Percentiles rank a stretch among this genome's conserved stretches.
Evolutionary conservation across 106 monocot genomes (phyloP).

Genomic region (Phalaenopsis aphrodite): DNA sequence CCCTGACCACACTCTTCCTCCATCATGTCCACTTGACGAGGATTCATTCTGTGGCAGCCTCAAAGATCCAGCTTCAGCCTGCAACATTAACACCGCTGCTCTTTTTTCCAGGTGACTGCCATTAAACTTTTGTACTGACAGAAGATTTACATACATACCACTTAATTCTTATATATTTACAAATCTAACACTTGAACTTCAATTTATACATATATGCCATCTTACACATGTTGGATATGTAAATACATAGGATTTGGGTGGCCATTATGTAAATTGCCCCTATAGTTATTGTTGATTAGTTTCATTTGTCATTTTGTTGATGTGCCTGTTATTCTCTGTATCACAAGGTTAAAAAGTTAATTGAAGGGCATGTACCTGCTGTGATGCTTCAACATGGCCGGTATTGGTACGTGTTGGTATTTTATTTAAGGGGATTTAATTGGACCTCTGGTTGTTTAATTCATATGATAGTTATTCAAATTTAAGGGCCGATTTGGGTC

Average conservation of each 20-base stretch:
- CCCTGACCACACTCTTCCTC: slow-evolving; percentile 76
- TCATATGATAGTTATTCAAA: no score
- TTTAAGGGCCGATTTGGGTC: no score
- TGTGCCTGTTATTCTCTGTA: not conserved
- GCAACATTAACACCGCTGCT: slow-evolving; percentile 46
- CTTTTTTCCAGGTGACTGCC: slow-evolving; percentile 56
- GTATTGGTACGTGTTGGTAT: no score
- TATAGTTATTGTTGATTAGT: not conserved
- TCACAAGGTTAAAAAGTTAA: not conserved
- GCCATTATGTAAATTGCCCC: no score
- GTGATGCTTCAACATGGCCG: no score
- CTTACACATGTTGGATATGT: no score
- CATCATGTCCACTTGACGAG: slow-evolving; percentile 75
- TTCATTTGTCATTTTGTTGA: not conserved
- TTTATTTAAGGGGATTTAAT: no score
- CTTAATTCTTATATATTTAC: not conserved
- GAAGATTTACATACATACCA: not conserved
- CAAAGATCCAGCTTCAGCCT: slow-evolving; percentile 63
- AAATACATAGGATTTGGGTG: no score
- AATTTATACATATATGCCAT: no score
- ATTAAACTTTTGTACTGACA: not conserved
- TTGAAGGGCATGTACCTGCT: no score
- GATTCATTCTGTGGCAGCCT: slow-evolving; percentile 78
- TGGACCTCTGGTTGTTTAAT: no score
- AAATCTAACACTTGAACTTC: not conserved